Evolutionary conservation across 768 basidiomycete species (phyloP).

Genomic region (Strobilomyces dryophilus): DNA sequence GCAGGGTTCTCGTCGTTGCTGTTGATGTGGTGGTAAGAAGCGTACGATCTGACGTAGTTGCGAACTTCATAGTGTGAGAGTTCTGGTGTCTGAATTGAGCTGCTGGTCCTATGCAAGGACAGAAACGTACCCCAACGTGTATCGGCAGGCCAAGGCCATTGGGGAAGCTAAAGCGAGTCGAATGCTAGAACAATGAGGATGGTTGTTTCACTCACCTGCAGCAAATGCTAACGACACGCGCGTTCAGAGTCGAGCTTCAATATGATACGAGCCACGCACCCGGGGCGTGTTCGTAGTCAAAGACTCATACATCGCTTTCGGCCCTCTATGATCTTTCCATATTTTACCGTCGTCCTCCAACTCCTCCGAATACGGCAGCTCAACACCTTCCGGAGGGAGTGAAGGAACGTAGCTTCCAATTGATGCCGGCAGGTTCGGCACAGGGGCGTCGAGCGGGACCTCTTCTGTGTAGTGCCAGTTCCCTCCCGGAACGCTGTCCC

Average conservation of each 20-base stretch:
- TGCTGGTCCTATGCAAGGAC: neutral
- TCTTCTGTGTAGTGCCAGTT: slow-evolving; percentile 19
- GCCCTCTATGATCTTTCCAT: slow-evolving; percentile 6
- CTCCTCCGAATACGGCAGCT: slow-evolving; percentile 11
- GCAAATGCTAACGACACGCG: neutral
- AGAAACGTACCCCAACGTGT: slow-evolving; percentile 12
- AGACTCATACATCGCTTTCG: slow-evolving; percentile 15
- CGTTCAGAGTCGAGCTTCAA: too few relatives aligned
- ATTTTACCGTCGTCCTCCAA: slow-evolving; percentile 7
- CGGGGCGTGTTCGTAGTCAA: slow-evolving; percentile 7
- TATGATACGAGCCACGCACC: slow-evolving; percentile 1
- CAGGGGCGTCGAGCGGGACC: slow-evolving; percentile 6
- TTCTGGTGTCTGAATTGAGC: slow-evolving; percentile 12
- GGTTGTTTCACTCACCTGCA: neutral
- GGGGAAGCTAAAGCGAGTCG: neutral
- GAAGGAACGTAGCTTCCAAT: slow-evolving; percentile 10
- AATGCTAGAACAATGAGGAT: neutral
- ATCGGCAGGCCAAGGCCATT: slow-evolving; percentile 17
- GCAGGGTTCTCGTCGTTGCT: slow-evolving; percentile 36
- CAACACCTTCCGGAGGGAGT: slow-evolving; percentile 1
- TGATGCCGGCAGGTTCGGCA: slow-evolving; percentile 3
- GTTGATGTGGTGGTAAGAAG: slow-evolving; percentile 11
- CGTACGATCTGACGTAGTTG: slow-evolving; percentile 28
- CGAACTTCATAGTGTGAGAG: slow-evolving; percentile 33
- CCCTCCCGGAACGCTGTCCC: slow-evolving; percentile 9